Percentiles rank a stretch among this genome's conserved stretches.
phyloP scores from a whole-genome alignment of 192 early-diverging fungal species.

The Spizellomyces sp. region DNA sequence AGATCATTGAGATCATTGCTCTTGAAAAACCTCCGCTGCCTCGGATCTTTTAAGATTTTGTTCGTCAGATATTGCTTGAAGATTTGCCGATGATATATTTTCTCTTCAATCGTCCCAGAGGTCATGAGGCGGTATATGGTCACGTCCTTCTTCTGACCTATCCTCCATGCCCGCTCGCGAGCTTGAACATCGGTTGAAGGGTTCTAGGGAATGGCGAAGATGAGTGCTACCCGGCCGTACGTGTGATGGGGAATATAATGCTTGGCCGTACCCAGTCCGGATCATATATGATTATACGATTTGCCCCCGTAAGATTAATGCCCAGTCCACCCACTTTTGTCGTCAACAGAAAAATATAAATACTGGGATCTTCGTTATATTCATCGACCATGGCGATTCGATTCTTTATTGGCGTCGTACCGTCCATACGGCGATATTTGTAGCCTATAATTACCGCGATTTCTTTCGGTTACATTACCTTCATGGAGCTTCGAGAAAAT shows the following conservation, averaged over 20 bases:
- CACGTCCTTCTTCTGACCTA: conserved; percentile 87
- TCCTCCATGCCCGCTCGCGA: conserved; percentile 91
- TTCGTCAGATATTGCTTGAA: conserved; percentile 97
- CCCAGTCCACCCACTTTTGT: conserved; percentile 97
- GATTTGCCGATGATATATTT: conserved; percentile 97
- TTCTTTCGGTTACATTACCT: no score
- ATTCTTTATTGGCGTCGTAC: conserved; percentile 86
- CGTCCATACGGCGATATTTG: conserved; percentile 91
- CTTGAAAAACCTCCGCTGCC: conserved; percentile 88
- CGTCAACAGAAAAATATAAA: conserved; percentile 94
- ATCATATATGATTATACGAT: conserved; percentile 93
- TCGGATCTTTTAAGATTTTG: conserved; percentile 89
- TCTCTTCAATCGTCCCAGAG: conserved; percentile 90
- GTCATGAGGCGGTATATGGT: conserved; percentile 96
- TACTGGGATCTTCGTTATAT: conserved; percentile 69
- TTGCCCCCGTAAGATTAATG: conserved; percentile 91
- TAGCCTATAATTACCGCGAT: conserved; percentile 36
- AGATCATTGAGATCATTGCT: conserved; percentile 81
- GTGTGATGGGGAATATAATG: not conserved
- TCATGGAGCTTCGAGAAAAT: no score
- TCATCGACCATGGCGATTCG: conserved; percentile 84
- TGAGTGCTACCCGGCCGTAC: not conserved
- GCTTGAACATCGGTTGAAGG: conserved; percentile 96
- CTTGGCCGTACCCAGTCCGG: conserved; percentile 79
- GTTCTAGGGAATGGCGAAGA: conserved; percentile 52